phyloP scores from a whole-genome alignment of 169 alveolate genomes.

The Babesia sp. region DNA sequence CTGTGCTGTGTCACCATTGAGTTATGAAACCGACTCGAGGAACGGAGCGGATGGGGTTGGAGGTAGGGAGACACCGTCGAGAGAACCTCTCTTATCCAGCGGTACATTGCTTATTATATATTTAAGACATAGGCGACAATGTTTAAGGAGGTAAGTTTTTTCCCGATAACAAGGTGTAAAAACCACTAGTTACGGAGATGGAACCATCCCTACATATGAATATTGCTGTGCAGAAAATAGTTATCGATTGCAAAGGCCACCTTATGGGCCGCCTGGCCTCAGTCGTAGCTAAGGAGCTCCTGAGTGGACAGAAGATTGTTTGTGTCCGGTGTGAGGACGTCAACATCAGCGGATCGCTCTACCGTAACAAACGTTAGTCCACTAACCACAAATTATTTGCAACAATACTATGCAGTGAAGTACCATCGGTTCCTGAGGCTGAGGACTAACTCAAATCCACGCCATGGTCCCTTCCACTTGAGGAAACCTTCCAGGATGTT shows the following conservation, averaged over 20 bases:
- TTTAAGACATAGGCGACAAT: conserved; percentile 23
- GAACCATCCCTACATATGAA: not conserved
- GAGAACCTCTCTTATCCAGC: not conserved
- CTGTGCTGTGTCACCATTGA: too few species aligned
- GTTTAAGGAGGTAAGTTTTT: conserved; percentile 66
- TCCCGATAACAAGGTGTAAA: not conserved
- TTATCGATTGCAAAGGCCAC: conserved; percentile 98
- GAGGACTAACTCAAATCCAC: conserved; percentile 95
- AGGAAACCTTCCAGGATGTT: conserved; percentile 96
- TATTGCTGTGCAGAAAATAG: conserved; percentile 54
- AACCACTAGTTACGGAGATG: not conserved
- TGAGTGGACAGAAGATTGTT: conserved; percentile 95
- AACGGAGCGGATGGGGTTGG: conserved; percentile 36
- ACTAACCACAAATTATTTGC: not conserved
- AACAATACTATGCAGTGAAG: conserved; percentile 77
- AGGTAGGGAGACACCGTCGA: conserved; percentile 11
- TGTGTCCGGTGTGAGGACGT: conserved; percentile 97
- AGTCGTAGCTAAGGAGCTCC: conserved; percentile 95
- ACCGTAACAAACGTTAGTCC: conserved; percentile 87
- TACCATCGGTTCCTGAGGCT: conserved; percentile 93
- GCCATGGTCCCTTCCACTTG: conserved; percentile 94
- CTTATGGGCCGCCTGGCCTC: conserved; percentile 98
- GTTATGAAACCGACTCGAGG: not conserved
- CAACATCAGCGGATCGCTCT: conserved; percentile 93
- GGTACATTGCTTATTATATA: conserved; percentile 4